Evolutionary conservation across 768 basidiomycete genomes (phyloP), one percentile per base, ranked within the genome.

Genomic region (Leccinum uliginosum): DNA sequence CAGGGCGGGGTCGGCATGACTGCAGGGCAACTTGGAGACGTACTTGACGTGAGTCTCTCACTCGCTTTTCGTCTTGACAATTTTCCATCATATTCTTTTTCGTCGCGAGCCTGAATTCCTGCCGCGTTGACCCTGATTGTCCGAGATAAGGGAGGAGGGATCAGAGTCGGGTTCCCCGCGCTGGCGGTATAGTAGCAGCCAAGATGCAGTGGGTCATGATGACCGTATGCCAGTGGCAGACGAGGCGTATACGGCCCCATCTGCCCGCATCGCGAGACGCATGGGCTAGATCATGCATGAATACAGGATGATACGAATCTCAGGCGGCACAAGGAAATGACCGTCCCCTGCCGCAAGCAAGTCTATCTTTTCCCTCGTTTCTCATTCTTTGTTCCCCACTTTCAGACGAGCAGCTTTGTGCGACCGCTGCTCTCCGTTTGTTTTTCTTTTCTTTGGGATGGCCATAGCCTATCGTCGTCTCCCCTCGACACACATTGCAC

Each of bases 181-280:
- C n/a, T n/a, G n/a, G n/a, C n/a, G n/a, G n/a, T n/a, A n/a, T n/a
- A n/a, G n/a, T 53, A 26, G 66, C 58, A 61, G 60, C 53, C 15
- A 60, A 56, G 60, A 65, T 57, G 40, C 34, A 15, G 44, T 35
- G 26, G 51, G 57, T 23, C 38, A 56, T 55, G 21, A 57, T 47
- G 40, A 35, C 14, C 8, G 26, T 27, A 27, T 27, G 8, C 2
- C 27, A 27, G 7, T 27, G 8, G 7, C 27, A 27, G 7, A 27
- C 3, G 50, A 50, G 44, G 51, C 2, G 9, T 27, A 51, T 32
- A 53, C 57, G 59, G 57, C 10, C 24, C 50, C 50, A 40, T 40
- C 45, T 56, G 57, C 56, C 59, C 48, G 55, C 55, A 45, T 66
- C 14, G 34, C 49, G 54, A 46, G 54, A 46, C 43, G 47, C 26